phyloP scores from a whole-genome alignment of 768 basidiomycete genomes.

The Candolleomyces efflorescens region DNA sequence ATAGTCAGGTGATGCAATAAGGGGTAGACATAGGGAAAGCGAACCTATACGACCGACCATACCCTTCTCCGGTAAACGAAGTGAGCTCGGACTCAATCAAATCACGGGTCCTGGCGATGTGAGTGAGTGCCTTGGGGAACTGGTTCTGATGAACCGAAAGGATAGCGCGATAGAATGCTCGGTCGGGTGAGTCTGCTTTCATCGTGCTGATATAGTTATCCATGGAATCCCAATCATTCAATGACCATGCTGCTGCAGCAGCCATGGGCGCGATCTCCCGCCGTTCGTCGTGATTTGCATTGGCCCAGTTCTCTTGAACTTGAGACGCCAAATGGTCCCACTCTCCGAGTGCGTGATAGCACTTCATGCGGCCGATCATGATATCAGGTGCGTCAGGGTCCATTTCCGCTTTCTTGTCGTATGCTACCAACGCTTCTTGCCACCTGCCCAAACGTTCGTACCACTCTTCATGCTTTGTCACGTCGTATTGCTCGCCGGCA shows the following conservation, averaged over 20 bases:
- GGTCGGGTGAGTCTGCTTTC: slow-evolving; percentile 89
- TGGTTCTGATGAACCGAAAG: slow-evolving; percentile 95
- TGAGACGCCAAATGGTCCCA: slow-evolving; percentile 89
- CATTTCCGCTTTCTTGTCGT: slow-evolving; percentile 72
- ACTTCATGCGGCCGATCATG: slow-evolving; percentile 90
- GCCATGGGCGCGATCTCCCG: slow-evolving; percentile 95
- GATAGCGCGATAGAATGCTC: slow-evolving; percentile 95
- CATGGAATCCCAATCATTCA: slow-evolving; percentile 98
- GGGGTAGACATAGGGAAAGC: slow-evolving; percentile 16
- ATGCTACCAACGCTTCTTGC: slow-evolving; percentile 88
- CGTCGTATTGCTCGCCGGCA: slow-evolving; percentile 86
- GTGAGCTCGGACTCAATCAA: slow-evolving; percentile 87
- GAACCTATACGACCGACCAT: slow-evolving; percentile 96
- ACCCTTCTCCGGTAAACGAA: slow-evolving; percentile 91
- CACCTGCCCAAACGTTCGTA: slow-evolving; percentile 94
- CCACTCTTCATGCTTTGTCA: slow-evolving; percentile 95
- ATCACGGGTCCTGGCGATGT: slow-evolving; percentile 92
- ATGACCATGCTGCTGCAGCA: slow-evolving; percentile 94
- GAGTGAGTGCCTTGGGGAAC: slow-evolving; percentile 83
- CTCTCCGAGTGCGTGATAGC: slow-evolving; percentile 94
- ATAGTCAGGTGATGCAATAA: neutral
- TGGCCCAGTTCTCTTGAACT: slow-evolving; percentile 86
- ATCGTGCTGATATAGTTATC: slow-evolving; percentile 94
- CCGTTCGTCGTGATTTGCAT: slow-evolving; percentile 76
- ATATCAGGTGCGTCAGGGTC: slow-evolving; percentile 76